phyloP scores from a whole-genome alignment of 805 yeast genomes.

The Torulaspora maleeae region DNA sequence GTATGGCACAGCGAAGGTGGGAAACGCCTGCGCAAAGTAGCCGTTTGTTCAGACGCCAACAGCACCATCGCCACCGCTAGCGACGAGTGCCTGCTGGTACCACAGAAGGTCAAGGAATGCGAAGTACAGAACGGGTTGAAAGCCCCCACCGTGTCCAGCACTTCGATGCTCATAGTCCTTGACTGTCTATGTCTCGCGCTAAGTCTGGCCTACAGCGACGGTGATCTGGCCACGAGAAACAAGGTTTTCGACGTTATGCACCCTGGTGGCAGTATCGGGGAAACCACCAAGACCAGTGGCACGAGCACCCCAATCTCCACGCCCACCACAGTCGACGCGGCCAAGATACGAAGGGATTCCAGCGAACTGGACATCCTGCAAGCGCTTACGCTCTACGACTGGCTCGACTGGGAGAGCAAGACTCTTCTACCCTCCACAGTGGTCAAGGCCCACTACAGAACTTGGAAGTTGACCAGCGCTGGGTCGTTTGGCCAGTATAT shows the following conservation, averaged over 20 bases:
- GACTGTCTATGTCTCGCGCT: conserved; percentile 76
- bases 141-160: conserved; percentile 84
- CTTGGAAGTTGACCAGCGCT: background rate
- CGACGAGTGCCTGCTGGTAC: conserved; percentile 35
- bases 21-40: conserved; percentile 7
- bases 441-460: conserved; percentile 4
- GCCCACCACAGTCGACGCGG: background rate
- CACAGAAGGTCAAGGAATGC: conserved; percentile 50
- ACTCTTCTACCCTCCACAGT: conserved; percentile 3
- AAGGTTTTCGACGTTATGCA: conserved; percentile 64
- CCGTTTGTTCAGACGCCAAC: conserved; percentile 14
- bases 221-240: conserved; percentile 50
- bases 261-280: conserved; percentile 90
- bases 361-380: conserved; percentile 14
- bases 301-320: background rate
- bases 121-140: conserved; percentile 66
- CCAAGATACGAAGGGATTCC: conserved; percentile 7
- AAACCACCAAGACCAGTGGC: conserved; percentile 6
- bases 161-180: conserved; percentile 67
- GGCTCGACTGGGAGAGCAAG: conserved; percentile 7
- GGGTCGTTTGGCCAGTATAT: background rate
- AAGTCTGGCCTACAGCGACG: conserved; percentile 54
- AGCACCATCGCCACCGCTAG: conserved; percentile 19
- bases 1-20: conserved; percentile 4
- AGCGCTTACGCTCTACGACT: conserved; percentile 14